phyloP scores from a whole-genome alignment of 768 basidiomycete species.

The Jaapia argillacea region DNA sequence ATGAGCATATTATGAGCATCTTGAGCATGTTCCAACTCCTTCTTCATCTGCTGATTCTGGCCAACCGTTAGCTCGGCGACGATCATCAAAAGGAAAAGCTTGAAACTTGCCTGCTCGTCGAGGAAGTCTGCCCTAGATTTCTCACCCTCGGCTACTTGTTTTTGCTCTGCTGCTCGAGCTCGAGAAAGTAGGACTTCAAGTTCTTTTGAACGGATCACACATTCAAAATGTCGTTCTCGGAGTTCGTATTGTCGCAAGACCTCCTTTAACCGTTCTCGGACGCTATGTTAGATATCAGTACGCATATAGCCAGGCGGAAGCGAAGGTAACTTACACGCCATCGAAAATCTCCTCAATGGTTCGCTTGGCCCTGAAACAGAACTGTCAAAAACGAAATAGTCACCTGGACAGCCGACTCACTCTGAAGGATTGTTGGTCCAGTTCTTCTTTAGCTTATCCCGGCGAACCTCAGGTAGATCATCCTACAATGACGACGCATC shows the following conservation, averaged over 20 bases:
- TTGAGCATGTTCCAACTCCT: slow-evolving; percentile 74
- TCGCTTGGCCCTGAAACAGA: slow-evolving; percentile 46
- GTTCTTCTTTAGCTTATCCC: slow-evolving; percentile 68
- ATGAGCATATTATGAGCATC: slow-evolving; percentile 71
- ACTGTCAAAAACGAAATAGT: too few relatives aligned
- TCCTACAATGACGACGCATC: slow-evolving; percentile 44
- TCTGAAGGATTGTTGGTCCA: slow-evolving; percentile 71
- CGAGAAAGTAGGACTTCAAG: slow-evolving; percentile 81
- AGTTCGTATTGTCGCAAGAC: slow-evolving; percentile 83
- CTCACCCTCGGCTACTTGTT: slow-evolving; percentile 72
- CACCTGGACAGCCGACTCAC: too few relatives aligned
- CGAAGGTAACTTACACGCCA: slow-evolving; percentile 51
- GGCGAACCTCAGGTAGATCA: slow-evolving; percentile 50
- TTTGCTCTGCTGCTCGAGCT: slow-evolving; percentile 81
- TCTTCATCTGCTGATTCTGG: slow-evolving; percentile 59
- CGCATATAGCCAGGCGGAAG: background rate
- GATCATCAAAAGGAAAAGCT: slow-evolving; percentile 3
- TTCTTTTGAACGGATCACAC: slow-evolving; percentile 86
- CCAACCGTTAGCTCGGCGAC: slow-evolving; percentile 1
- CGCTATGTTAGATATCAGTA: slow-evolving; percentile 29
- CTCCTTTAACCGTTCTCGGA: slow-evolving; percentile 80
- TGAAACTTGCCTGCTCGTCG: slow-evolving; percentile 60
- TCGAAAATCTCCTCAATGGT: slow-evolving; percentile 81
- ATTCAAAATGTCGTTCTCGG: slow-evolving; percentile 87
- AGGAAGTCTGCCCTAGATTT: slow-evolving; percentile 53